Conservation (phyloP, 495 filamentous ascomycete genomes). For the Daldinia grandis region DNA sequence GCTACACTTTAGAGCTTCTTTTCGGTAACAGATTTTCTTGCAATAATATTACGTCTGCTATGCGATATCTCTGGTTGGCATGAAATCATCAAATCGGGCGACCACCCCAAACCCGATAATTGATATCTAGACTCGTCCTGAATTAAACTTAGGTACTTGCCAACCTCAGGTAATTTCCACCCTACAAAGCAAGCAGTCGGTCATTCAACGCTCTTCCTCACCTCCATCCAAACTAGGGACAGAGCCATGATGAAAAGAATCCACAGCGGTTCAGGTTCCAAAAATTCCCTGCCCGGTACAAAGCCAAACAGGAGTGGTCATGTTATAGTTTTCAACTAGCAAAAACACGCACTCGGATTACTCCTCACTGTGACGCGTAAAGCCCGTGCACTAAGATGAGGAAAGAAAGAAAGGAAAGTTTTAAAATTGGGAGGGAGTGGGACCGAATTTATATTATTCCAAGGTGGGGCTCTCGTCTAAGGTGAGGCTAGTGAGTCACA, state of each 20-base stretch:
- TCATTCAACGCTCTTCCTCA: slow-evolving; percentile 27
- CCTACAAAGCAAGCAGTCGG: too few relatives aligned
- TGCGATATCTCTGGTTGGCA: too few relatives aligned
- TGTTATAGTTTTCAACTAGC: slow-evolving; percentile 51
- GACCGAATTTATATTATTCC: slow-evolving; percentile 13
- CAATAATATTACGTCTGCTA: too few relatives aligned
- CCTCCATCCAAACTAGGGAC: slow-evolving; percentile 32
- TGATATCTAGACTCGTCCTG: too few relatives aligned
- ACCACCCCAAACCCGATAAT: too few relatives aligned
- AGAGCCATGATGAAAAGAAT: slow-evolving; percentile 38
- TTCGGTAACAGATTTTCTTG: too few relatives aligned
- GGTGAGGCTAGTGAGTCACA: slow-evolving; percentile 3
- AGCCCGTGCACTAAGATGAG: slow-evolving; percentile 43
- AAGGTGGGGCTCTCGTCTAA: slow-evolving; percentile 5
- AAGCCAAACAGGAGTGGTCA: slow-evolving; percentile 45
- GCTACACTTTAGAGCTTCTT: neutral
- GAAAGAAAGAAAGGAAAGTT: slow-evolving; percentile 25
- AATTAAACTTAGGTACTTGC: too few relatives aligned
- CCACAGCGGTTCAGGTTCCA: slow-evolving; percentile 26
- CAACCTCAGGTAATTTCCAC: too few relatives aligned
- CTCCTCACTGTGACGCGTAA: slow-evolving; percentile 44
- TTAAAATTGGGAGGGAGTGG: slow-evolving; percentile 4
- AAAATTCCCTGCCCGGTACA: slow-evolving; percentile 47
- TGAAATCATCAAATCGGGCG: too few relatives aligned
- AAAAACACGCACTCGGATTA: slow-evolving; percentile 45